Base-by-base conservation (phyloP, 1,284 basidiomycete species). In the Anthracocystis setariae region DNA sequence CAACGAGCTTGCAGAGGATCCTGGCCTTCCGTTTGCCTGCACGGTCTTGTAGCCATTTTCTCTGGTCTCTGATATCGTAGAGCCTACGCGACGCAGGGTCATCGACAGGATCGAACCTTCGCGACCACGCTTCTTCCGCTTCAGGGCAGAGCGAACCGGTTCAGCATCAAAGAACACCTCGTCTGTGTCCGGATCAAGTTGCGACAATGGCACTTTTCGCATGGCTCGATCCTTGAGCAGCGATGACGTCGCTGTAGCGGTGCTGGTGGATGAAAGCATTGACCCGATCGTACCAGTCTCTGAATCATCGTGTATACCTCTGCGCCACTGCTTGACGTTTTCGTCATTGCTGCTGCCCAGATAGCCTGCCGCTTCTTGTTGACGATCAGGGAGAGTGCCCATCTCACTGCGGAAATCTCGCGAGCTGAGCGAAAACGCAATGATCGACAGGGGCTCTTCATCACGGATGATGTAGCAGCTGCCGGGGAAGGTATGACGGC, bases 381-480 rank as follows among this genome's bases (percentile, higher is more conserved):
- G 62, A 23, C 60, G 50, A 42, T 55, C 58, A 21, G 38, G 37
- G 1, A 61, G 54, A 13, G 53, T 56, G 12, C 63, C 61, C 40
- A 78, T 50, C 47, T 77, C 77, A 24, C 55, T 33, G 20, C 69
- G 50, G 37, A 77, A 77, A 52, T 77, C 76, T 21, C 65, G 62
- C n/a, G 70, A 78, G 47, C 72, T 77, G 43, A 80, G 69, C 12
- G 76, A 77, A 35, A 71, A 80, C 1, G 77, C 77, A 42, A 80
- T 63, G 63, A 80, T 76, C 12, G 74, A 77, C 32, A 80, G 60
- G 7, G 78, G 78, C 50, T 80, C 78, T 38, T 77, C 69, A 38
- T 78, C 74, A 17, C 78, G 64, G 8, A 80, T 63, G 32, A 80
- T 51, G 49, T 60, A 68, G 35, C 54, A 54, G 43, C 65, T 70